phyloP scores from a whole-genome alignment of 2,329 filamentous ascomycete species.

The Cordyceps tenuipes region DNA sequence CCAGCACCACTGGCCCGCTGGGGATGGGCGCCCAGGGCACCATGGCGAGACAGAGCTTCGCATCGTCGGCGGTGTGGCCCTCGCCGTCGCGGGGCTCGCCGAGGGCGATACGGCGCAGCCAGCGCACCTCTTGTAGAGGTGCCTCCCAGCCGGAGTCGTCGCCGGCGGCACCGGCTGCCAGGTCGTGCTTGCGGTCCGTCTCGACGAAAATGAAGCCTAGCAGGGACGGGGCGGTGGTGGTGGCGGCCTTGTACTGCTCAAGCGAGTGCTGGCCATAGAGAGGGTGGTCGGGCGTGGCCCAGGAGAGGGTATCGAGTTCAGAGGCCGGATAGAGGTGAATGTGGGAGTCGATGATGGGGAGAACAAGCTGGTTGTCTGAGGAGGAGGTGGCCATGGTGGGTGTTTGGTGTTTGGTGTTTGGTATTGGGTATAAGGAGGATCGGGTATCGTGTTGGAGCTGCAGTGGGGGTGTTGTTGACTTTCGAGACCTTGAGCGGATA shows the following conservation, averaged over 20 bases:
- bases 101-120: constrained; percentile 56
- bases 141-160: constrained; percentile 53
- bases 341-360: constrained; percentile 77
- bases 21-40: constrained; percentile 83
- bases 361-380: constrained; percentile 21
- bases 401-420: background rate
- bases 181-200: constrained; percentile 62
- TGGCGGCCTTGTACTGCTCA: constrained; percentile 49
- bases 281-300: constrained; percentile 53
- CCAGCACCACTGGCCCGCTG: constrained; percentile 50
- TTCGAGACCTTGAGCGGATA: background rate
- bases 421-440: background rate
- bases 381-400: background rate
- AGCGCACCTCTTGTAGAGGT: constrained; percentile 64
- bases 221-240: constrained; percentile 34
- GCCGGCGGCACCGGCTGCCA: constrained; percentile 32
- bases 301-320: constrained; percentile 59
- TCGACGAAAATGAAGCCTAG: constrained; percentile 77
- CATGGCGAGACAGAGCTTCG: constrained; percentile 55
- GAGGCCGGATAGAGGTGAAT: constrained; percentile 75
- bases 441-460: background rate
- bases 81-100: constrained; percentile 49
- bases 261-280: constrained; percentile 58
- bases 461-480: background rate
- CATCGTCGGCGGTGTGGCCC: constrained; percentile 40